A percentile compares a stretch with the other conserved stretches of the same genome.
Conservation (phyloP, 768 basidiomycete genomes). For the Chalciporus chontae region DNA sequence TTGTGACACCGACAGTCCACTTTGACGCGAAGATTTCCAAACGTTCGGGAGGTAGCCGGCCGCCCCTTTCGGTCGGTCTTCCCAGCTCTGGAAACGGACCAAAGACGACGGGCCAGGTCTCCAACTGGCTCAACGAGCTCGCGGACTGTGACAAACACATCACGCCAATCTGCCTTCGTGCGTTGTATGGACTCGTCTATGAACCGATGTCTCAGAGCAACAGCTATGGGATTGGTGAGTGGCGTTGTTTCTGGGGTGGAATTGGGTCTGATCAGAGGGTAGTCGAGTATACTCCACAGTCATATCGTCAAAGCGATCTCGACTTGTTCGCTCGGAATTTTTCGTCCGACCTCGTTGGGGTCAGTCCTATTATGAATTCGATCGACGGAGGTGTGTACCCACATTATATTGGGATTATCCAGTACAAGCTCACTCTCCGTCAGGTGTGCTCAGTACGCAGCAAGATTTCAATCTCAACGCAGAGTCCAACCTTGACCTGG, state of each 20-base stretch:
- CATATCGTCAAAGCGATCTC: slow-evolving; percentile 45
- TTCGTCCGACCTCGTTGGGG: slow-evolving; percentile 30
- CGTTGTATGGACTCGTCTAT: slow-evolving; percentile 41
- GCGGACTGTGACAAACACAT: slow-evolving; percentile 37
- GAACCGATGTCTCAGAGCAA: slow-evolving; percentile 44
- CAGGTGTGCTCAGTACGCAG: slow-evolving; percentile 42
- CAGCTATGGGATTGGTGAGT: slow-evolving; percentile 49
- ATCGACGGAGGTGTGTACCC: slow-evolving; percentile 42
- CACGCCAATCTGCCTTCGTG: slow-evolving; percentile 57
- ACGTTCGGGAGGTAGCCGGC: slow-evolving; percentile 9
- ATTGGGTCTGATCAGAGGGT: slow-evolving; percentile 20
- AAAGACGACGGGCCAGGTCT: slow-evolving; percentile 22
- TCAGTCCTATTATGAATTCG: slow-evolving; percentile 15
- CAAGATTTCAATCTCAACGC: slow-evolving; percentile 41
- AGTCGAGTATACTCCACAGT: slow-evolving; percentile 54
- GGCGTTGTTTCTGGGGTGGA: not conserved
- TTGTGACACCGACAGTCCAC: slow-evolving; percentile 44
- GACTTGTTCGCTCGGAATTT: slow-evolving; percentile 42
- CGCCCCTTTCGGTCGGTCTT: slow-evolving; percentile 6
- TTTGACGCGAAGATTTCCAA: slow-evolving; percentile 31
- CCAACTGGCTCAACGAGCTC: slow-evolving; percentile 15
- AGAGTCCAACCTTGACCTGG: slow-evolving; percentile 71
- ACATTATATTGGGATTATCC: not conserved
- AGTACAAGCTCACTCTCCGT: slow-evolving; percentile 13
- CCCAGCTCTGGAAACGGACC: slow-evolving; percentile 13